Evolutionary conservation across 202 grass and related monocot genomes (phyloP).

Genomic region (Cymbopogon flexuosus): DNA sequence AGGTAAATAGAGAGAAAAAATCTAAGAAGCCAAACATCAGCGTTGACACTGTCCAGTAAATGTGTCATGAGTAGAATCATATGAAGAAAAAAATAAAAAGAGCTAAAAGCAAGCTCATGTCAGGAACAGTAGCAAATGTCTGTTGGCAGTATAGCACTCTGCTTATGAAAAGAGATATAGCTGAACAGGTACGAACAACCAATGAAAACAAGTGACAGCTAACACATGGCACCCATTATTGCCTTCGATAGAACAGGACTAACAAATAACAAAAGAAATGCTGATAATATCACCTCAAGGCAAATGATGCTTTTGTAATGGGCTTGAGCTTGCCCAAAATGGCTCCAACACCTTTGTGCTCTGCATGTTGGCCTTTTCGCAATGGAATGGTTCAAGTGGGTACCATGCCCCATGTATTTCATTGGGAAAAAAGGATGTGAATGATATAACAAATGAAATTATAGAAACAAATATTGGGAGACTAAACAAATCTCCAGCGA

Average conservation of each 20-base stretch:
- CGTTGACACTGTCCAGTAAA: background rate
- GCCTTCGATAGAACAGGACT: background rate
- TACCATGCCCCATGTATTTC: background rate
- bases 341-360: background rate
- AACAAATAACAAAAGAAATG: background rate
- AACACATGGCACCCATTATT: background rate
- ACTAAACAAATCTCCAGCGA: background rate
- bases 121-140: conserved; percentile 4
- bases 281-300: background rate
- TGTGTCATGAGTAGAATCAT: conserved; percentile 5
- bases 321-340: background rate
- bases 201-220: background rate
- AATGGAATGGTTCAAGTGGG: background rate
- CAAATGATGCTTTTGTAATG: background rate
- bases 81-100: background rate
- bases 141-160: background rate
- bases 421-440: background rate
- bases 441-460: background rate
- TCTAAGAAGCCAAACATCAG: background rate
- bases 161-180: conserved; percentile 9
- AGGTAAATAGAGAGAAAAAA: background rate
- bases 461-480: background rate
- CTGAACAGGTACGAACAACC: background rate
- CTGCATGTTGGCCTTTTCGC: background rate
- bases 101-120: background rate